phyloP scores from a whole-genome alignment of 495 filamentous ascomycete species.

The Cercophora sp. region DNA sequence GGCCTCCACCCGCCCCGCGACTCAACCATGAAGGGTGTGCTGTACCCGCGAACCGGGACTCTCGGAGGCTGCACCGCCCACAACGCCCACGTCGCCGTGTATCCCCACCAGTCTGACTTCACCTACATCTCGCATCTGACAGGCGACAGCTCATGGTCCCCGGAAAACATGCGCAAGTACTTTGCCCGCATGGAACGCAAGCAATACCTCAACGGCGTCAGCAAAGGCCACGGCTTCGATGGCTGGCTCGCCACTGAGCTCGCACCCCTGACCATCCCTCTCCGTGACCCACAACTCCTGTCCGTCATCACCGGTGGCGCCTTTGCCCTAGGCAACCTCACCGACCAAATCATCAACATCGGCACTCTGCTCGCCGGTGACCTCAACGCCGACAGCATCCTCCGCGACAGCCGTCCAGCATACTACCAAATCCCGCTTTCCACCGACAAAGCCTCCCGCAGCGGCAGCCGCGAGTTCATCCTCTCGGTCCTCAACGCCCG shows the following conservation, averaged over 20 bases:
- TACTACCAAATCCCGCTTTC: conserved; percentile 54
- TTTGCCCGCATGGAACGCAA: conserved; percentile 51
- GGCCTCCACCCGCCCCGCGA: conserved; percentile 39
- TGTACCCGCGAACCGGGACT: conserved; percentile 46
- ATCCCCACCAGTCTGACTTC: conserved; percentile 43
- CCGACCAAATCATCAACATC: conserved; percentile 31
- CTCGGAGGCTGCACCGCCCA: conserved; percentile 50
- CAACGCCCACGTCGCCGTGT: conserved; percentile 43
- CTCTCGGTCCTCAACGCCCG: conserved; percentile 46
- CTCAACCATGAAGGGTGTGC: conserved; percentile 39
- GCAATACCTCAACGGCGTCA: conserved; percentile 42
- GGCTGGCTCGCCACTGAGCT: conserved; percentile 55
- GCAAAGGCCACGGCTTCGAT: conserved; percentile 51
- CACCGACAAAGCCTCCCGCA: conserved; percentile 45
- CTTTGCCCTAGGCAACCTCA: conserved; percentile 46
- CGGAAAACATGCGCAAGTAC: conserved; percentile 47
- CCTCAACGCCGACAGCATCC: conserved; percentile 42
- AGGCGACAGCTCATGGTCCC: conserved; percentile 45
- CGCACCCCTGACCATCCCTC: conserved; percentile 44
- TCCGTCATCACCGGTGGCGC: conserved; percentile 48
- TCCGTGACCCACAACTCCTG: conserved; percentile 51
- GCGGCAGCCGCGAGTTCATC: conserved; percentile 52
- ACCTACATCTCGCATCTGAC: conserved; percentile 43
- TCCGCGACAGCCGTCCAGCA: conserved; percentile 22
- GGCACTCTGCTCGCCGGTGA: conserved; percentile 47